These are phyloP conservation scores for Gossypium schwendimanii DNA, from an alignment of 441 rosid genomes.

Conservation along the genomic window DNA sequence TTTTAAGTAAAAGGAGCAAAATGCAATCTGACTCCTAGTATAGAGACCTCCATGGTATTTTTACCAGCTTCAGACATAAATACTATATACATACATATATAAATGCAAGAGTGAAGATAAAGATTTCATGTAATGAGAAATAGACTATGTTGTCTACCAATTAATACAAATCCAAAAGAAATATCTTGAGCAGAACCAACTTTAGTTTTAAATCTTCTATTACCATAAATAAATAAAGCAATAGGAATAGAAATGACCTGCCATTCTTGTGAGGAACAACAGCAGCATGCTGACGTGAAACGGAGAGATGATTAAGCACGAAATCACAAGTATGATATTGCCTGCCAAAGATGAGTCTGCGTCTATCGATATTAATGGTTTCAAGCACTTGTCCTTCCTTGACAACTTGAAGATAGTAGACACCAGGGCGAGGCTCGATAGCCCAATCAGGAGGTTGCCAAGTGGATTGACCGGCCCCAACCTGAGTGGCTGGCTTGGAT, in stretches of 20 bases:
- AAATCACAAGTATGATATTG: constrained; percentile 76
- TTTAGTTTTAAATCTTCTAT: not conserved
- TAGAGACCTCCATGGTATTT: no score
- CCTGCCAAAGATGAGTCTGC: constrained; percentile 83
- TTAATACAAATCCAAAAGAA: not conserved
- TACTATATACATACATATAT: not conserved
- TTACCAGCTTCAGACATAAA: not conserved
- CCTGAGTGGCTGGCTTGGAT: constrained; percentile 47
- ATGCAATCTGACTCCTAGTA: no score
- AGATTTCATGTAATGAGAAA: not conserved
- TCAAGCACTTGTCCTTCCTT: constrained; percentile 88
- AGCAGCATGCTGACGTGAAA: constrained; percentile 96
- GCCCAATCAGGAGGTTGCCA: constrained; percentile 99
- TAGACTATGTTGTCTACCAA: not conserved
- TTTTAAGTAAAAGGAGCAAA: no score
- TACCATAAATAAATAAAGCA: not conserved
- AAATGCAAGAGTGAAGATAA: not conserved
- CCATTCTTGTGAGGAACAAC: constrained; percentile 83
- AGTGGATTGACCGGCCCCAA: constrained; percentile 82
- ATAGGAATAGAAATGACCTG: constrained; percentile 28
- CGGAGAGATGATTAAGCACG: constrained; percentile 94
- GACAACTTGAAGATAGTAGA: constrained; percentile 74
- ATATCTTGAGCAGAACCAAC: not conserved
- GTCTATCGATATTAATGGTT: constrained; percentile 57
- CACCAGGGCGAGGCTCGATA: constrained; percentile 76